A percentile compares a stretch with the other conserved stretches of the same genome.
phyloP scores from a whole-genome alignment of 768 basidiomycete genomes.

The Trametes maxima region DNA sequence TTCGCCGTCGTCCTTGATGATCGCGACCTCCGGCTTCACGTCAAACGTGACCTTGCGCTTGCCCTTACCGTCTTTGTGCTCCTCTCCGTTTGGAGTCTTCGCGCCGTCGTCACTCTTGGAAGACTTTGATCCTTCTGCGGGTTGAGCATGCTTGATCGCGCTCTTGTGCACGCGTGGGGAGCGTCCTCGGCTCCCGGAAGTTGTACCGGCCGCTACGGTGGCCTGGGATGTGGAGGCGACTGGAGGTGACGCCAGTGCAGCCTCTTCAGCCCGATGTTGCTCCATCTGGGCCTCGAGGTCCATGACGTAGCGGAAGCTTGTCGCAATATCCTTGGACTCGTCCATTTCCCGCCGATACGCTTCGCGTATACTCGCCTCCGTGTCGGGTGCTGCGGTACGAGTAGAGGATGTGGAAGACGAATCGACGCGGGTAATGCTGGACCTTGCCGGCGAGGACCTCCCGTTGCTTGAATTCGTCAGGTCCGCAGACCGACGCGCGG shows the following conservation, averaged over 20 bases:
- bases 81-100: slow-evolving; percentile 1
- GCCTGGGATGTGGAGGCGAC: slow-evolving; percentile 8
- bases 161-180: slow-evolving; percentile 25
- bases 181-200: slow-evolving; percentile 1
- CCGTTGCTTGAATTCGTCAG: background rate
- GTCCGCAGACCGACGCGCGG: slow-evolving; percentile 6
- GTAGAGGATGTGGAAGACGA: slow-evolving; percentile 32
- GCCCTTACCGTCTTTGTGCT: slow-evolving; percentile 39
- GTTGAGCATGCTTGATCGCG: slow-evolving; percentile 29
- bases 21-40: slow-evolving; percentile 56
- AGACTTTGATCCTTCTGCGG: slow-evolving; percentile 11
- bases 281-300: slow-evolving; percentile 45
- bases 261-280: slow-evolving; percentile 20
- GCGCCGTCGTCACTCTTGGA: background rate
- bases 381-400: slow-evolving; percentile 26
- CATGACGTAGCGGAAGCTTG: slow-evolving; percentile 50
- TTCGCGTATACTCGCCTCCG: slow-evolving; percentile 32
- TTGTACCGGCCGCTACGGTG: background rate
- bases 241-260: background rate
- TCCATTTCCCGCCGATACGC: slow-evolving; percentile 52
- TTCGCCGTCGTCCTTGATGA: slow-evolving; percentile 45
- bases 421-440: slow-evolving; percentile 20
- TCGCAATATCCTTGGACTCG: slow-evolving; percentile 46
- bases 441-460: slow-evolving; percentile 13
- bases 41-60: slow-evolving; percentile 78